Conservation (phyloP, 495 filamentous ascomycete genomes). For the Copromyces sp. region DNA sequence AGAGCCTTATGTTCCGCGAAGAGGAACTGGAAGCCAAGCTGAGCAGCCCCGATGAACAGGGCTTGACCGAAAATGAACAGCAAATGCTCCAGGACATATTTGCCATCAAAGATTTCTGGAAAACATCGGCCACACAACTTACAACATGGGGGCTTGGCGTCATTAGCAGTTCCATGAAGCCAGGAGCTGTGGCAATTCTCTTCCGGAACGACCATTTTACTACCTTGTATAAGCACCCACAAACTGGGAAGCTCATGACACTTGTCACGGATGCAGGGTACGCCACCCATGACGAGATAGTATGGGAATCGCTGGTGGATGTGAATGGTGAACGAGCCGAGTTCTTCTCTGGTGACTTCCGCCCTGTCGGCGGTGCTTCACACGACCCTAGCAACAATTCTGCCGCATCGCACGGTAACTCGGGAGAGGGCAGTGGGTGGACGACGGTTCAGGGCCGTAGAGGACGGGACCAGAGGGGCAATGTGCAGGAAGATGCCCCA, state of each 20-base stretch:
- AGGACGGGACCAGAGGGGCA: conserved; percentile 17
- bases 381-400: conserved; percentile 16
- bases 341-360: conserved; percentile 86
- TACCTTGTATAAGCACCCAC: conserved; percentile 75
- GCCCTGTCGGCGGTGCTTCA: conserved; percentile 55
- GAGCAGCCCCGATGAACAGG: conserved; percentile 32
- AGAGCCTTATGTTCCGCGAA: conserved; percentile 76
- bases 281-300: conserved; percentile 76
- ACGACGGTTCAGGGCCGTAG: conserved; percentile 37
- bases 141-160: conserved; percentile 70
- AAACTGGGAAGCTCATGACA: conserved; percentile 57
- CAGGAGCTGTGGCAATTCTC: conserved; percentile 73
- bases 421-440: conserved; percentile 33
- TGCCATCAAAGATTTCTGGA: conserved; percentile 71
- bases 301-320: conserved; percentile 90
- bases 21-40: conserved; percentile 81
- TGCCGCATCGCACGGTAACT: not conserved
- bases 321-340: conserved; percentile 74
- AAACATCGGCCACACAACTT: conserved; percentile 71
- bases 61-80: conserved; percentile 56
- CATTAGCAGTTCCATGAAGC: conserved; percentile 51
- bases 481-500: conserved; percentile 18
- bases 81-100: conserved; percentile 66
- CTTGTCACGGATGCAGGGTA: conserved; percentile 92
- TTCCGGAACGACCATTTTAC: conserved; percentile 97